Base-by-base conservation (phyloP, 2,329 filamentous ascomycete genomes). In the Aspergillus hiratsukae region DNA sequence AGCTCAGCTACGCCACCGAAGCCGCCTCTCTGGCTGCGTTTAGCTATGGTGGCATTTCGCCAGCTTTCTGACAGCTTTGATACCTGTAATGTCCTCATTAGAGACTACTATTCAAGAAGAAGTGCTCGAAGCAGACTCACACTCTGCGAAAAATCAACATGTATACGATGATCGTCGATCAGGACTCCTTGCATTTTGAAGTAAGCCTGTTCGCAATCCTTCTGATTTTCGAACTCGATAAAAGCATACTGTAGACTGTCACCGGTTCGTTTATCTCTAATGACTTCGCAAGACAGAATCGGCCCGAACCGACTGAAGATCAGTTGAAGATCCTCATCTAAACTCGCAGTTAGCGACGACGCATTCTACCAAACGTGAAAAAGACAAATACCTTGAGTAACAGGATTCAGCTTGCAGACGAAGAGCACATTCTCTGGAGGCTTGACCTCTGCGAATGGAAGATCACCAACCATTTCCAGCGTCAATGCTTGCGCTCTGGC, bases 101-200 rank as follows among this genome's bases (percentile, higher is more conserved):
- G 65, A 48, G 60, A 59, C 46, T 23, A 21, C 53, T 52, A 46
- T 43, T 29, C 19, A 23, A 48, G 5, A 10, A 4, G 11, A 49
- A 14, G 40, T 11, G 35, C 41, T 45, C 50, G 31, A 35, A 43
- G 29, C 35, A 23, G 21, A 64, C 87, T 84, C 59, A 92, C 94
- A 70, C 91, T 96, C 77, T 99, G 94, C 10, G 92, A 97, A 75
- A 99, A 99, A 76, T 99, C 94, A 55, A 99, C 94, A 69, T 99
- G 94, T 61, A 99, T 99, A 45, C 94, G 87, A 62, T 96, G 90
- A 66, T 99, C 94, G 68, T 99, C 94, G 62, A 99, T 97, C 54
- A 99, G 78, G 1, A 97, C 93, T 2, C 88, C 91, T 72, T 99
- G 91, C 94, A 99, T 99, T 77, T 99, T 99, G 78, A 95, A 94